Evolutionary conservation across 345 rosid species (phyloP).

Genomic region (Passiflora organensis): DNA sequence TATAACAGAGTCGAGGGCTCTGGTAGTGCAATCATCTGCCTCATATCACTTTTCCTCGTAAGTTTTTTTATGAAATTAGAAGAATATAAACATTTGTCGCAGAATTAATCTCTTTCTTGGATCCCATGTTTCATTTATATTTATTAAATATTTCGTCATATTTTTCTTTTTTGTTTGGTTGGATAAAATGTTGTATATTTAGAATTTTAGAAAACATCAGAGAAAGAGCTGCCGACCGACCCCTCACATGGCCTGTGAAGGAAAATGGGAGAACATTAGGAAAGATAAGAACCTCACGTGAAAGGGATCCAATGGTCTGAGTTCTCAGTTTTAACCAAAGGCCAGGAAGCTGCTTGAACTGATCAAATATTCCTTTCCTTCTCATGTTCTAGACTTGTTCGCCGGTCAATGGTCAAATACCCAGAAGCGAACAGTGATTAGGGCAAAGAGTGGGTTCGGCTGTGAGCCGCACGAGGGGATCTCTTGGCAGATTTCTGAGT

Average conservation of each 20-base stretch:
- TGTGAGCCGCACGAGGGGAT: constrained; percentile 74
- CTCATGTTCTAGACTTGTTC: background rate
- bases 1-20: background rate
- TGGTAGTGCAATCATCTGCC: too few relatives aligned
- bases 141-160: too few relatives aligned
- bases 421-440: constrained; percentile 5
- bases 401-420: constrained; percentile 53
- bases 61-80: too few relatives aligned
- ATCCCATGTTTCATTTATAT: too few relatives aligned
- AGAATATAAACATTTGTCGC: too few relatives aligned
- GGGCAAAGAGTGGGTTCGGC: constrained; percentile 18
- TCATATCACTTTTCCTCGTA: too few relatives aligned
- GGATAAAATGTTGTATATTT: too few relatives aligned
- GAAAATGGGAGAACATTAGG: constrained; percentile 14
- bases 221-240: constrained; percentile 15
- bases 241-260: constrained; percentile 41
- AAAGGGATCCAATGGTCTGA: constrained; percentile 40
- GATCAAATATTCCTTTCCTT: constrained; percentile 23
- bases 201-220: too few relatives aligned
- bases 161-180: too few relatives aligned
- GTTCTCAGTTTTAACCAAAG: background rate
- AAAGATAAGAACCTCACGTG: constrained; percentile 38
- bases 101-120: too few relatives aligned
- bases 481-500: constrained; percentile 6
- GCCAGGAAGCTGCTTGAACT: constrained; percentile 9